Evolutionary conservation across 192 early-diverging fungal genomes (phyloP), one percentile per base, ranked within the genome.

Genomic region (Irineochytrium annulatum): DNA sequence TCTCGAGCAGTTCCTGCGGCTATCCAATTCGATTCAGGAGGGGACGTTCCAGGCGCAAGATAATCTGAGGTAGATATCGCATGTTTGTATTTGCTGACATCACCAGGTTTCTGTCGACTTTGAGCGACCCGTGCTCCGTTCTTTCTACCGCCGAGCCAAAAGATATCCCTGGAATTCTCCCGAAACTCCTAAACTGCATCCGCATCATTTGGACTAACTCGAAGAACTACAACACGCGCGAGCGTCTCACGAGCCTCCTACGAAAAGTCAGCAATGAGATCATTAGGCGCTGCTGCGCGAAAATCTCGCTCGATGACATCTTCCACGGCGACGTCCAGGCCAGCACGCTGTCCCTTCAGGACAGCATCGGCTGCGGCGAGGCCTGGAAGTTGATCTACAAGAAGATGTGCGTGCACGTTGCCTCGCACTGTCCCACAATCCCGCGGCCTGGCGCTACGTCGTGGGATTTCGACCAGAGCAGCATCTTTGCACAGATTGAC

Each of bases 381-480:
- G 55, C 69, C 1, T 85, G 83, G 83, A 85, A 85, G 37, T 29
- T 19, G 14, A 79, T 77, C 22, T 85, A 85, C 66, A 77, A 67
- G 43, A 75, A 75, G 48, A 69, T 53, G 20, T 70, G 69, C 35
- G 43, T 53, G 13, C 83, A 85, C 44, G 68, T 85, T 59, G 51
- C 74, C 5, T 80, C 78, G 63, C 74, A 59, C 59, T 46, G 60
- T 28, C 26, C 46, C 60, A 14, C 54, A 63, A 28, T 22, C 26
- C n/a, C n/a, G n/a, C n/a, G n/a, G n/a, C n/a, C n/a, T n/a, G 46
- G 34, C 56, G 26, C 53, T 17, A 56, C 59, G n/a, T 20, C 48
- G n/a, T 85, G 83, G 83, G 83, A 85, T 43, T 84, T 85, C 52
- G 83, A 85, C 56, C 78, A 82, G 55, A 83, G 79, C 59, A 77